These are phyloP conservation scores for Myotisia sp. DNA, from an alignment of 2,329 filamentous ascomycete genomes.

Conservation along the genomic window DNA sequence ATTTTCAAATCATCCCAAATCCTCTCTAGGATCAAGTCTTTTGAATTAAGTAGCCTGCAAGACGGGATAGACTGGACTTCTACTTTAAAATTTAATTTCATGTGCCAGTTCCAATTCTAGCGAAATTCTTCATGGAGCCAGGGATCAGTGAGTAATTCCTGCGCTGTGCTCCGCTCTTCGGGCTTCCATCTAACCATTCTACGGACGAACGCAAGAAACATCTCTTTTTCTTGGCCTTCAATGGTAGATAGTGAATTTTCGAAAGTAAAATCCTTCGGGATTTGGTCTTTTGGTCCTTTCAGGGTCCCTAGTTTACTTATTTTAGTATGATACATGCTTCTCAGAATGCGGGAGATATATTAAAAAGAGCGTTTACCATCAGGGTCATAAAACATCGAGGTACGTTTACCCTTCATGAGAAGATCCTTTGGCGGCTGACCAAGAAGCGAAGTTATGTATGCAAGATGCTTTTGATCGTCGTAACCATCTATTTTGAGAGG, in stretches of 20 bases:
- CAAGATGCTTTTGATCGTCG: conserved; percentile 13
- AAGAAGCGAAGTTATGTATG: conserved; percentile 11
- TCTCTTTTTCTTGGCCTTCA: conserved; percentile 18
- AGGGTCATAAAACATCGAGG: conserved; percentile 14
- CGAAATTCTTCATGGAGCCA: conserved; percentile 9
- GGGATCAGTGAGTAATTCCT: conserved; percentile 20
- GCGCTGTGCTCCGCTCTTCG: conserved; percentile 21
- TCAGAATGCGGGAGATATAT: conserved; percentile 10
- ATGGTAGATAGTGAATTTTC: conserved; percentile 11
- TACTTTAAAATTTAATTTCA: no score
- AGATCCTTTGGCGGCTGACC: conserved; percentile 10
- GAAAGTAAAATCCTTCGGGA: conserved; percentile 9
- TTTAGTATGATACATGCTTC: no score
- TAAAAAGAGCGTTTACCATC: conserved; percentile 14
- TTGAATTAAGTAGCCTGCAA: no score
- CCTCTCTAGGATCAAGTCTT: no score
- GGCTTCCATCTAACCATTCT: conserved; percentile 24
- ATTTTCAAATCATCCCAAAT: no score
- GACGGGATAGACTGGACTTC: no score
- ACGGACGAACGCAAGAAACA: conserved; percentile 20
- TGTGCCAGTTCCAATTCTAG: no score
- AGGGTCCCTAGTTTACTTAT: conserved; percentile 15
- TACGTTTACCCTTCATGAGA: conserved; percentile 7
- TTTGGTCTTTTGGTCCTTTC: conserved; percentile 6
- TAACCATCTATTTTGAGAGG: conserved; percentile 12